Conservation (phyloP, 352 stramenopile species). For the Pythium myriotylum region DNA sequence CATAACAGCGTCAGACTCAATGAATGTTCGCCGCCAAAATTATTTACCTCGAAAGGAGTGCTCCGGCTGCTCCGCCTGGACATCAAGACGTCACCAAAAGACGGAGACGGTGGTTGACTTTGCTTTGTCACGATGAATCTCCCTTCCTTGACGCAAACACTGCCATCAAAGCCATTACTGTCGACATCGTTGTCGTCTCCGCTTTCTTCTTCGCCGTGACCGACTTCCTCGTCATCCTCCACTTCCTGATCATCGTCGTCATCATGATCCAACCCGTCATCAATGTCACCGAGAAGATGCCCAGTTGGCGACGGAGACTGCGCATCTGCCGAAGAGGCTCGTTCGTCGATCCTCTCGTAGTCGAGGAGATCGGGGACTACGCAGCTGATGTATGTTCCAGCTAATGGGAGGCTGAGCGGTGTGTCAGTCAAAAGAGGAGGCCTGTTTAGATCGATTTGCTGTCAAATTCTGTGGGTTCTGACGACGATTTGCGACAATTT, state of each 20-base stretch:
- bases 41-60: conserved; percentile 63
- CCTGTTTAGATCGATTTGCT: conserved; percentile 32
- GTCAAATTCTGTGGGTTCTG: not conserved
- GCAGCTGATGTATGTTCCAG: conserved; percentile 76
- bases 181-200: conserved; percentile 1
- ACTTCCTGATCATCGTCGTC: conserved; percentile 24
- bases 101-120: conserved; percentile 48
- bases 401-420: conserved; percentile 62
- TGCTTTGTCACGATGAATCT: conserved; percentile 49
- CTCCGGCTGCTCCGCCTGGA: conserved; percentile 48
- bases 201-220: conserved; percentile 26
- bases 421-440: conserved; percentile 47
- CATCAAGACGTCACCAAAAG: conserved; percentile 74
- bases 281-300: conserved; percentile 48
- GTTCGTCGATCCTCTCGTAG: conserved; percentile 47
- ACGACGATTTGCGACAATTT: not conserved
- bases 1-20: conserved; percentile 2
- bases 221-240: conserved; percentile 32
- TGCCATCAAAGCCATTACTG: not conserved
- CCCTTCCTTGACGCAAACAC: conserved; percentile 41
- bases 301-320: conserved; percentile 41
- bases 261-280: conserved; percentile 27
- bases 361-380: conserved; percentile 70
- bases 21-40: not conserved
- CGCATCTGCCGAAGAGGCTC: conserved; percentile 5